Evolutionary conservation across 352 stramenopile species (phyloP).

Genomic region (Globisporangium iwayamae): DNA sequence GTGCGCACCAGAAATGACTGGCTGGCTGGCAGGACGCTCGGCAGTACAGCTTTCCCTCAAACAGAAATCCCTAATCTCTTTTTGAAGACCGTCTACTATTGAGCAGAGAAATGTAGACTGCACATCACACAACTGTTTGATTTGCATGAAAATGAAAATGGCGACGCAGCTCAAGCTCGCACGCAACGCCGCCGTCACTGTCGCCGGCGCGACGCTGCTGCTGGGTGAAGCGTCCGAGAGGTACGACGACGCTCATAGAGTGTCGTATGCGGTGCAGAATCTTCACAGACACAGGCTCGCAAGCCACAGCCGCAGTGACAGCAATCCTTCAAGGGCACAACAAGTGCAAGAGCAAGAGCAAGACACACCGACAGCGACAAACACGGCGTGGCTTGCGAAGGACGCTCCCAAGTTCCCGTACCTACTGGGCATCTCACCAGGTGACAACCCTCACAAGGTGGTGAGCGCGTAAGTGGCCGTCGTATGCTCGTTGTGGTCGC

Average conservation of each 20-base stretch:
- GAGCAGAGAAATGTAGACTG: too few relatives aligned
- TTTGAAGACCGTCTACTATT: too few relatives aligned
- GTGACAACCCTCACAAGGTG: slow-evolving; percentile 42
- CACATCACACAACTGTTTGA: neutral
- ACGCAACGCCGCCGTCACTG: slow-evolving; percentile 15
- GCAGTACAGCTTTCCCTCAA: too few relatives aligned
- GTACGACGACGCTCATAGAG: slow-evolving; percentile 35
- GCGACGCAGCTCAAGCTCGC: slow-evolving; percentile 18
- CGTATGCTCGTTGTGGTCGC: neutral
- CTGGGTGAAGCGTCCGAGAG: slow-evolving; percentile 36
- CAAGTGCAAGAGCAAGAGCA: slow-evolving; percentile 6
- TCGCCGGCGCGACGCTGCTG: slow-evolving; percentile 22
- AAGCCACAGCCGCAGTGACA: neutral
- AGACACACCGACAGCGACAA: neutral
- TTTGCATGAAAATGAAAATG: slow-evolving; percentile 9
- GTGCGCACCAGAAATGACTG: neutral
- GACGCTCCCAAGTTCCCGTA: slow-evolving; percentile 65
- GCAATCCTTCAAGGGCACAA: neutral
- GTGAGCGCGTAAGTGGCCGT: slow-evolving; percentile 22
- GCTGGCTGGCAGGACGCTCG: neutral
- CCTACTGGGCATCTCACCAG: slow-evolving; percentile 49
- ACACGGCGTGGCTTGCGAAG: slow-evolving; percentile 39
- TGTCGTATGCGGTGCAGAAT: slow-evolving; percentile 33
- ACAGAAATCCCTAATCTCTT: too few relatives aligned
- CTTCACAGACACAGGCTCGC: slow-evolving; percentile 18